Evolutionary conservation across 108 stramenopile species (phyloP), one percentile per base, ranked within the genome.

Genomic region (Craspedostauros australis): DNA sequence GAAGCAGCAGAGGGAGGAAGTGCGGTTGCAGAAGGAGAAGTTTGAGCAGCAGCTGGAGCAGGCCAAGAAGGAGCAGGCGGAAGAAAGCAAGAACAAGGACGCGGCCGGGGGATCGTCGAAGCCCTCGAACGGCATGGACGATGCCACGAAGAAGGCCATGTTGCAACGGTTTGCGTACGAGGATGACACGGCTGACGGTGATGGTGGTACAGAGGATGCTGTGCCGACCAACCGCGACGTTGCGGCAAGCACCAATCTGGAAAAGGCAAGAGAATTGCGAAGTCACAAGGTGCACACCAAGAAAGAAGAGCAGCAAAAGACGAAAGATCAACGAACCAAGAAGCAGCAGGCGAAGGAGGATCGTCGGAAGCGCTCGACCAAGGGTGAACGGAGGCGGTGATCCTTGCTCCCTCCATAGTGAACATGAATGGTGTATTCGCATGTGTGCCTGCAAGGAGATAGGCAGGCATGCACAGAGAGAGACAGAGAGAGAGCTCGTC

Each of bases 111-210:
- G 24, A 59, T 67, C 46, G 18, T 68, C 18, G 64, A 74, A 67
- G 69, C 69, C 5, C n/a, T n/a, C n/a, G n/a, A 22, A 22, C 14
- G 70, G 46, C 28, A 53, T 67, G 12, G 78, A 82, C 49, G 80
- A 75, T 32, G 82, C 72, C 19, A 67, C 75, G 5, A 82, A 84
- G 62, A 58, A 81, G 36, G 72, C 74, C 16, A 49, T 91, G 54
- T 42, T 91, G 70, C 70, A 50, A 38, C 79, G 79, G 46, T 91
- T 54, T 71, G 89, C 67, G n/a, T 91, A 91, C 44, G 89, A 91
- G 42, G 70, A 72, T 18, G 82, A 72, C n/a, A 66, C 51, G 36
- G 65, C 73, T 30, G 74, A 52, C 12, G 60, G 70, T 18, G 40
- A 60, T 26, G 55, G 50, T n/a, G 56, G 41, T 9, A 62, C 68